Percentiles rank a stretch among this genome's conserved stretches.
phyloP scores from a whole-genome alignment of 2,329 filamentous ascomycete species.

The Furcasterigmium furcatum region DNA sequence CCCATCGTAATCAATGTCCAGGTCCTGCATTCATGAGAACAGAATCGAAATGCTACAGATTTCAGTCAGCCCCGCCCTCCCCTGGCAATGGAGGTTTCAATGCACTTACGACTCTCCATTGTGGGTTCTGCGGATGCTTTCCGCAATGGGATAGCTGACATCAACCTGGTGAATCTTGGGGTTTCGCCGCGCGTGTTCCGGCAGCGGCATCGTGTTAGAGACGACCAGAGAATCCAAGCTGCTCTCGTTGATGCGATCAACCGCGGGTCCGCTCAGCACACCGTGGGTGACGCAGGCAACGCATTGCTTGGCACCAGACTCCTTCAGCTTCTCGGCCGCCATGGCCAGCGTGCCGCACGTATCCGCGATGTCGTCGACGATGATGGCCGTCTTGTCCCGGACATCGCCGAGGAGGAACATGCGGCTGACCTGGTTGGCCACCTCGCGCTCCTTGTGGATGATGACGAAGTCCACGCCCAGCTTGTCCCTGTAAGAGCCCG shows the following conservation, averaged over 20 bases:
- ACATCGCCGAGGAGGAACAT: constrained; percentile 94
- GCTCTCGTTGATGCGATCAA: constrained; percentile 78
- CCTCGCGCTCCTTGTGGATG: constrained; percentile 72
- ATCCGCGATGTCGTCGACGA: constrained; percentile 97
- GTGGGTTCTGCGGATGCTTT: constrained; percentile 59
- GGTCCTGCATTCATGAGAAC: too few species aligned
- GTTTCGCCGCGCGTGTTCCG: constrained; percentile 14
- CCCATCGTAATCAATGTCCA: too few species aligned
- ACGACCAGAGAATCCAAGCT: constrained; percentile 76
- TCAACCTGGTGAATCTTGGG: not conserved
- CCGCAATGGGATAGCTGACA: constrained; percentile 12
- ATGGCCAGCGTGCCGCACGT: constrained; percentile 84
- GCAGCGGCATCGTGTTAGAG: constrained; percentile 62
- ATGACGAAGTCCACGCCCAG: constrained; percentile 80
- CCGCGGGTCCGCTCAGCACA: constrained; percentile 82
- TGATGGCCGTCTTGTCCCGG: constrained; percentile 84
- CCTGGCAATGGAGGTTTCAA: too few species aligned
- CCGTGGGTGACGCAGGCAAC: constrained; percentile 95
- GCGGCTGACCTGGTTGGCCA: constrained; percentile 77
- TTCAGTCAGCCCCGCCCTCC: too few species aligned
- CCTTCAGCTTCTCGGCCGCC: constrained; percentile 83
- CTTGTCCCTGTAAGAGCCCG: constrained; percentile 45
- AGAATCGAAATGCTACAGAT: too few species aligned
- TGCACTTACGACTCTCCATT: constrained; percentile 43
- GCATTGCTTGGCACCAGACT: constrained; percentile 81